Base-by-base conservation (phyloP, 495 filamentous ascomycete species). In the Lichenothelia convexa region DNA sequence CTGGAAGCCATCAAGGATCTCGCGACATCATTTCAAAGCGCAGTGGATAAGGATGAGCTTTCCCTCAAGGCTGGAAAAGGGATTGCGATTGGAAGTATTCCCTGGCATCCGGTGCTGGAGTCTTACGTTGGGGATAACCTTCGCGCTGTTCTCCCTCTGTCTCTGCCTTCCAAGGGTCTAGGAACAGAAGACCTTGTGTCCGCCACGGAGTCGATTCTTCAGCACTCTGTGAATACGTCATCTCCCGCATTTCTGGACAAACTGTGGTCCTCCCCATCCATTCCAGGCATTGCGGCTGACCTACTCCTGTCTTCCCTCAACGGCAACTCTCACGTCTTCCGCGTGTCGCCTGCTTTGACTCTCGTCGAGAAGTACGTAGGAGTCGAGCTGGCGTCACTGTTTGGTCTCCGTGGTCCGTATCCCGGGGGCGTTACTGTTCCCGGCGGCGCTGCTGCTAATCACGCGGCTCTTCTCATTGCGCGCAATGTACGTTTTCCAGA, bases 221-320 rank as follows among this genome's bases (percentile, higher is more conserved):
- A 68, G 35, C 81, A 89, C 60, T 79, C 73, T 32, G 87, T 93
- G 47, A 95, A 95, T 56, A 94, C 87, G 21, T 95, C 86, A 85
- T 78, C 86, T 54, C 82, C 86, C 48, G 89, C 85, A 5, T 93
- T 97, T 57, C 56, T 94, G 53, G 82, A 93, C 56, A 92, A 93
- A 60, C 61, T 93, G 22, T 94, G 93, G 55, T 75, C 77, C 16
- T 75, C 71, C 34, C 89, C 80, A 18, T 84, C 87, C 55, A 74
- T 85, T 12, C 79, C n/a, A n/a, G n/a, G n/a, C n/a, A 62, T 93
- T 0, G 69, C 73, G 13, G 77, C 83, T 2, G 86, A 97, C 45
- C 65, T 93, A 13, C 65, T 93, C 23, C 73, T 93, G 15, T 68
- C 77, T 0, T 67, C 75, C 5, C 57, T 95, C 21, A 94, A 97